Evolutionary conservation across 768 basidiomycete genomes (phyloP).

Genomic region (Serendipita sp.): DNA sequence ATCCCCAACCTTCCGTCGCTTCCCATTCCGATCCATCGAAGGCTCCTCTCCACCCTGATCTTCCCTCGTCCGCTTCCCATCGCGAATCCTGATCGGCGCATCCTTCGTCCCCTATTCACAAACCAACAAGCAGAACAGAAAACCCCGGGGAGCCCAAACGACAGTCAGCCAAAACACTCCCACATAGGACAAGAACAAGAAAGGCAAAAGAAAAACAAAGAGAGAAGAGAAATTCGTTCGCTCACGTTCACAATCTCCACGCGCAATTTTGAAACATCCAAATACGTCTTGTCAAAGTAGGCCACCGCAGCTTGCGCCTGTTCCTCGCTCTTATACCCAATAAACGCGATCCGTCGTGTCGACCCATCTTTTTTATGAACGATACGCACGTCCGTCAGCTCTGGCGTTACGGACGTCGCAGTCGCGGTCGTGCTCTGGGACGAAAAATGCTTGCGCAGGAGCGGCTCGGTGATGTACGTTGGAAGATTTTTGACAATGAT

Average conservation of each 20-base stretch:
- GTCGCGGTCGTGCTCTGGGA: constrained; percentile 34
- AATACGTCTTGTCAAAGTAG: constrained; percentile 76
- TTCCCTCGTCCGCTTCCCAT: neutral
- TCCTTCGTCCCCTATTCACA: constrained; percentile 50
- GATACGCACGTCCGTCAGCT: constrained; percentile 76
- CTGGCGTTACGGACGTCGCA: constrained; percentile 22
- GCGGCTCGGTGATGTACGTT: constrained; percentile 43
- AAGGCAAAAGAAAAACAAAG: constrained; percentile 9
- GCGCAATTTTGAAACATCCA: constrained; percentile 61
- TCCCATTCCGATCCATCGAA: neutral
- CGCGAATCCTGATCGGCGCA: constrained; percentile 28
- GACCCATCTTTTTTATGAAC: constrained; percentile 62
- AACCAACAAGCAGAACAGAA: constrained; percentile 4
- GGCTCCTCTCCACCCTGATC: neutral
- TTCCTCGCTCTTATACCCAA: constrained; percentile 69
- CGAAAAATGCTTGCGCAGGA: constrained; percentile 54
- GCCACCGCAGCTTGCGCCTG: constrained; percentile 61
- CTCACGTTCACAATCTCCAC: constrained; percentile 68
- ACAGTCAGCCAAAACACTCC: neutral
- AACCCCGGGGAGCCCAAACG: no score
- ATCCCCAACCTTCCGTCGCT: neutral
- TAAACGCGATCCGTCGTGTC: constrained; percentile 77
- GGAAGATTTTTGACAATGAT: constrained; percentile 76
- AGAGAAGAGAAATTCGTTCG: constrained; percentile 6
- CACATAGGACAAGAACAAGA: neutral